Percentiles rank a stretch among this genome's conserved stretches.
phyloP scores from a whole-genome alignment of 129 eudicot species.

The Flaveria robusta region DNA sequence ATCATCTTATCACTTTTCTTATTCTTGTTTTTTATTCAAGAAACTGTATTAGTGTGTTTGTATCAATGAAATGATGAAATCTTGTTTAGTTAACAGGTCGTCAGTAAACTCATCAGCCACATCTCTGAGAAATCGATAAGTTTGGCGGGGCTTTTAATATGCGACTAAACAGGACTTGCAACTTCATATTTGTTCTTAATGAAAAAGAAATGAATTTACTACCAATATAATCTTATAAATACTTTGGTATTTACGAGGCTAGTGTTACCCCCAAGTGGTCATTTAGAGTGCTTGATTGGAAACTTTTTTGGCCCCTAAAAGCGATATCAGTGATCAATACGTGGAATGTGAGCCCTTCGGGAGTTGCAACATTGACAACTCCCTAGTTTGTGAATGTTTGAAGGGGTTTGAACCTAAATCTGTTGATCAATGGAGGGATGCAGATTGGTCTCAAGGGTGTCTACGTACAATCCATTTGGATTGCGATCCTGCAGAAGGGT shows the following conservation, averaged over 20 bases:
- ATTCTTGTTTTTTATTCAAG: too few species aligned
- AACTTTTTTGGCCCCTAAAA: conserved; percentile 5
- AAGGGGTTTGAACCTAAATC: conserved; percentile 40
- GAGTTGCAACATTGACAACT: conserved; percentile 34
- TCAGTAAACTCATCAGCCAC: too few species aligned
- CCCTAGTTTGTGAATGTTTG: conserved; percentile 46
- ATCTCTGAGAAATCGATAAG: too few species aligned
- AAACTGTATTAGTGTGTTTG: too few species aligned
- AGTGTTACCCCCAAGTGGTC: conserved; percentile 23
- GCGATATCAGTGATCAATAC: conserved; percentile 39
- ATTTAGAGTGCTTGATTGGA: conserved; percentile 25
- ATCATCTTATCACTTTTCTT: too few species aligned
- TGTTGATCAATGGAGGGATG: conserved; percentile 33
- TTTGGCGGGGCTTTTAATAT: conserved; percentile 24
- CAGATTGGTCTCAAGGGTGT: conserved; percentile 58
- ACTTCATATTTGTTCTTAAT: conserved; percentile 20
- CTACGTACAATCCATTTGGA: conserved; percentile 26
- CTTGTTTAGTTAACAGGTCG: too few species aligned
- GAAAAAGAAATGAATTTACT: conserved; percentile 24
- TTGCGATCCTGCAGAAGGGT: conserved; percentile 43
- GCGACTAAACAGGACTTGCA: conserved; percentile 16
- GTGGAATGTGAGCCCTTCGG: conserved; percentile 42
- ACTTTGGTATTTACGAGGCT: conserved; percentile 22
- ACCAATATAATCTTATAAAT: conserved; percentile 19
- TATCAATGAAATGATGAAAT: too few species aligned